These are phyloP conservation scores for Lepidium africanum DNA, from an alignment of 345 rosid species.

Conservation along the genomic window DNA sequence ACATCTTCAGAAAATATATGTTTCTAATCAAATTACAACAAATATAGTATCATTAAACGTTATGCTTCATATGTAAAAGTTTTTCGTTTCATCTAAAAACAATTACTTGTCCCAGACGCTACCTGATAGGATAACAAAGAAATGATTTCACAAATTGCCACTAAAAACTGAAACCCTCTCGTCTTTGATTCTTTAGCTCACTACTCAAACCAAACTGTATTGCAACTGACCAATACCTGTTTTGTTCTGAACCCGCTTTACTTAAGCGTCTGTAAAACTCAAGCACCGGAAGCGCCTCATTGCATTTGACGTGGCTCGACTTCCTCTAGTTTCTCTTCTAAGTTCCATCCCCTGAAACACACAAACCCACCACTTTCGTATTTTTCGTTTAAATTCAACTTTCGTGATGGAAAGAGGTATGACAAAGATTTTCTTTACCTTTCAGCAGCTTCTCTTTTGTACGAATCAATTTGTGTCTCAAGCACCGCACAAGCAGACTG, in stretches of 20 bases:
- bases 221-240: neutral
- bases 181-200: neutral
- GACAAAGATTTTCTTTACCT: conserved; percentile 37
- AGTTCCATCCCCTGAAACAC: conserved; percentile 66
- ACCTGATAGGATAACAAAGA: neutral
- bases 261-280: neutral
- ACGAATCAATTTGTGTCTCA: conserved; percentile 52
- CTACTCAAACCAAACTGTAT: neutral
- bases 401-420: conserved; percentile 2
- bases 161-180: neutral
- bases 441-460: conserved; percentile 65
- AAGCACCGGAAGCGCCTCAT: conserved; percentile 5
- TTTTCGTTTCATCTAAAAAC: neutral
- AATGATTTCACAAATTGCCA: neutral
- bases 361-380: neutral
- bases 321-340: conserved; percentile 55
- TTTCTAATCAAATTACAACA: neutral
- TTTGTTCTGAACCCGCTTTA: neutral
- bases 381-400: conserved; percentile 8
- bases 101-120: neutral
- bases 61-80: neutral
- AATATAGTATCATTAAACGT: neutral
- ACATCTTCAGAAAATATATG: neutral
- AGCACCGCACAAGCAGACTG: conserved; percentile 62
- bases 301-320: conserved; percentile 14